phyloP scores from a whole-genome alignment of 495 filamentous ascomycete genomes.

The Penicillium angulare region DNA sequence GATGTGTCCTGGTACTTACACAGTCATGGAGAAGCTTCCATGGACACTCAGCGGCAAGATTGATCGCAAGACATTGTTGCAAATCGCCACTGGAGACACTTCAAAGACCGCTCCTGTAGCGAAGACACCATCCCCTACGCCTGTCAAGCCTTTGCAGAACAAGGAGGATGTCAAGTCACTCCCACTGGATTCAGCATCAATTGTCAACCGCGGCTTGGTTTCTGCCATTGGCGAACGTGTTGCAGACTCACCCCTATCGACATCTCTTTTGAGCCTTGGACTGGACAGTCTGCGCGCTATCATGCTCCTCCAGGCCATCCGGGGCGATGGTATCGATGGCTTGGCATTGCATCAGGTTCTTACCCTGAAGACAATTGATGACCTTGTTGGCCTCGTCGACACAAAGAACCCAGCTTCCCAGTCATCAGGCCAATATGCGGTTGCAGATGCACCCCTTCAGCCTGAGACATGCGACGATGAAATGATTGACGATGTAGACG shows the following conservation, averaged over 20 bases:
- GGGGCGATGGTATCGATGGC: slow-evolving; percentile 8
- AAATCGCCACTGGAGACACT: background rate
- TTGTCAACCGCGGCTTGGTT: slow-evolving; percentile 29
- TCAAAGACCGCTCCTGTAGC: background rate
- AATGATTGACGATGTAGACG: slow-evolving; percentile 28
- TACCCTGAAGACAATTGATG: background rate
- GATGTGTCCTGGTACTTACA: background rate
- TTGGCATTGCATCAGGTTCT: background rate
- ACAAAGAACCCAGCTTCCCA: background rate
- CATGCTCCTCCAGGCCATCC: slow-evolving; percentile 44
- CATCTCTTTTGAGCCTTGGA: slow-evolving; percentile 72
- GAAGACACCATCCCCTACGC: background rate
- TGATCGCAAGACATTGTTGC: background rate
- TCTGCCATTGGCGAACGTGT: slow-evolving; percentile 41
- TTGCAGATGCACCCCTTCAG: background rate
- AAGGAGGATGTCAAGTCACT: background rate
- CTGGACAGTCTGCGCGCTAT: slow-evolving; percentile 76
- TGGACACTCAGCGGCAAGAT: background rate
- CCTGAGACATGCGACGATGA: slow-evolving; percentile 35
- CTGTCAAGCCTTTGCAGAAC: background rate
- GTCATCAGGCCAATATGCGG: background rate
- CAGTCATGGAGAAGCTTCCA: background rate
- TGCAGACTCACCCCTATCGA: slow-evolving; percentile 36
- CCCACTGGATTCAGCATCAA: background rate
- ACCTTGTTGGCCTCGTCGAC: background rate